Percentiles rank a stretch among this genome's conserved stretches.
phyloP scores from a whole-genome alignment of 2,329 filamentous ascomycete species.

The Aspergillus sp. region DNA sequence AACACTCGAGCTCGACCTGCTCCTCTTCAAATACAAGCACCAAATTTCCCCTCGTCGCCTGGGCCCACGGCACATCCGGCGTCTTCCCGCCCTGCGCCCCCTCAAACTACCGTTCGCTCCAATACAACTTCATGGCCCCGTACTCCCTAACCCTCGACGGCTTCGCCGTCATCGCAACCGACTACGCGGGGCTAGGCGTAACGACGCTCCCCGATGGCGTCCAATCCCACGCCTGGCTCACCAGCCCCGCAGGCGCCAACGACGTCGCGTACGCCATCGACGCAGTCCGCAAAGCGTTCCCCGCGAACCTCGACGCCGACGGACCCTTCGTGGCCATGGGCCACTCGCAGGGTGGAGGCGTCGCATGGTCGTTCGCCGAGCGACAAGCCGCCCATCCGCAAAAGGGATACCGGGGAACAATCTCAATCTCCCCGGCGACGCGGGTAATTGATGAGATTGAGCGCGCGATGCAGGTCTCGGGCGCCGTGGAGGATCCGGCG shows the following conservation, averaged over 20 bases:
- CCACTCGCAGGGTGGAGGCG: background rate
- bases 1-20: background rate
- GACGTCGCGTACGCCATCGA: background rate
- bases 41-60: background rate
- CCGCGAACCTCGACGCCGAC: background rate
- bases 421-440: background rate
- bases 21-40: no score
- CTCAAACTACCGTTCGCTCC: background rate
- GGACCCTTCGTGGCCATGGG: background rate
- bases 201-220: background rate
- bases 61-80: background rate
- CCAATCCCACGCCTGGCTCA: background rate
- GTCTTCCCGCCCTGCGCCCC: background rate
- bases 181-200: background rate
- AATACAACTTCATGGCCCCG: background rate
- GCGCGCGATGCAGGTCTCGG: background rate
- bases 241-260: background rate
- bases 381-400: background rate
- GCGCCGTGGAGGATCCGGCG: no score
- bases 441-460: background rate
- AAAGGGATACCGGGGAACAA: background rate
- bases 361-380: background rate
- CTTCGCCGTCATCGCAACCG: background rate
- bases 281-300: background rate
- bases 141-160: background rate